A percentile compares a stretch with the other conserved stretches of the same genome.
phyloP scores from a whole-genome alignment of 345 rosid genomes.

The Citrus sp. region DNA sequence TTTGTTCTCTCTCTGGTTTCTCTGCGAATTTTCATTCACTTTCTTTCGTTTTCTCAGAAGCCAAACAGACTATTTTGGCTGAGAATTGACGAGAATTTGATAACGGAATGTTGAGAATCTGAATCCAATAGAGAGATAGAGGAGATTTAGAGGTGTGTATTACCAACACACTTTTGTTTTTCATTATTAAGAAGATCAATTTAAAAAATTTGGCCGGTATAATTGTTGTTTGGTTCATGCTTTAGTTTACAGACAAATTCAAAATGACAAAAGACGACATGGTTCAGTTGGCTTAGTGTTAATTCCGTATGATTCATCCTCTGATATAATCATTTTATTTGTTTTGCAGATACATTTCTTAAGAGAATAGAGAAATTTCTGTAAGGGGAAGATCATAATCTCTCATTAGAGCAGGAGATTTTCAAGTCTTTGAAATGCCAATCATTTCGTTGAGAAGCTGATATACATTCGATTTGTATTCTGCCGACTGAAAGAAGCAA shows the following conservation, averaged over 20 bases:
- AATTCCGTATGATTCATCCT: conserved; percentile 4
- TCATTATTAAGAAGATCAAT: background rate
- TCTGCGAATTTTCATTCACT: conserved; percentile 30
- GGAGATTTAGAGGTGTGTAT: conserved; percentile 22
- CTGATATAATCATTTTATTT: background rate
- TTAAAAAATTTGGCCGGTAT: background rate
- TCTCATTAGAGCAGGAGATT: conserved; percentile 14
- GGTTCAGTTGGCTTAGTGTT: background rate
- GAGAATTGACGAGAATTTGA: conserved; percentile 7
- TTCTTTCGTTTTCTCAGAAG: conserved; percentile 27
- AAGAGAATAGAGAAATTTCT: conserved; percentile 13
- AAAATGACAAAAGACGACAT: background rate
- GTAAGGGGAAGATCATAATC: conserved; percentile 21
- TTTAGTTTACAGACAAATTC: conserved; percentile 20
- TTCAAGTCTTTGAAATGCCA: conserved; percentile 27
- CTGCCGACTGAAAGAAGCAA: conserved; percentile 14
- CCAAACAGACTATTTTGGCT: conserved; percentile 22
- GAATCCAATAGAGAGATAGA: background rate
- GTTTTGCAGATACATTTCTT: conserved; percentile 26
- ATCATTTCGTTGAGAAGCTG: conserved; percentile 24
- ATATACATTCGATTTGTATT: conserved; percentile 11
- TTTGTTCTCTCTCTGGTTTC: conserved; percentile 17
- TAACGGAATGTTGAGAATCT: conserved; percentile 30
- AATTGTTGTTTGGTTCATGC: background rate
- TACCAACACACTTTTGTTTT: conserved; percentile 5